A percentile compares a stretch with the other conserved stretches of the same genome.
Conservation (phyloP, 2,329 filamentous ascomycete species). For the Aspergillus fischeri region DNA sequence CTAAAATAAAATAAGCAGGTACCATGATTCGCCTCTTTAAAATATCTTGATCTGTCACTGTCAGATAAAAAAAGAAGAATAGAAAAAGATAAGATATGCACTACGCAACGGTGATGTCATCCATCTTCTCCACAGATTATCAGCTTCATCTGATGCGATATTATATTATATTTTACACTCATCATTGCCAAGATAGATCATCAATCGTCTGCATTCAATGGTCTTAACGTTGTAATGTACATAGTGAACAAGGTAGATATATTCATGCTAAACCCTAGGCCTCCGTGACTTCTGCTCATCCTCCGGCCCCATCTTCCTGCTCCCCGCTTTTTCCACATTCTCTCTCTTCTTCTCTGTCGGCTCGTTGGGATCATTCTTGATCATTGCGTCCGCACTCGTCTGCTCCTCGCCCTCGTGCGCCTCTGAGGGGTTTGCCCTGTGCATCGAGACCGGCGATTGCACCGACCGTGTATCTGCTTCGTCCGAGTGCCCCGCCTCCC, state of each 20-base stretch:
- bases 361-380: conserved; percentile 5
- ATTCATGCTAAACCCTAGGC: neutral
- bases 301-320: conserved; percentile 3
- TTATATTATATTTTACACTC: too few relatives aligned
- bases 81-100: neutral
- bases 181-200: too few relatives aligned
- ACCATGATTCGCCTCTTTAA: neutral
- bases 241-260: too few relatives aligned
- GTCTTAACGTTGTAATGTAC: too few relatives aligned
- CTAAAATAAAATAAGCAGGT: too few relatives aligned
- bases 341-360: conserved; percentile 1
- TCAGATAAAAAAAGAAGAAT: too few relatives aligned
- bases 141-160: too few relatives aligned
- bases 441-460: conserved; percentile 1
- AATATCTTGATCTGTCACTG: too few relatives aligned
- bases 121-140: neutral
- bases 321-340: conserved; percentile 6
- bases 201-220: too few relatives aligned
- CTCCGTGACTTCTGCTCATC: neutral
- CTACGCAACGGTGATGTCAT: neutral
- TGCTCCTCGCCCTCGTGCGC: conserved; percentile 8
- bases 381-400: conserved; percentile 2
- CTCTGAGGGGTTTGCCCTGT: conserved; percentile 3
- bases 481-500: neutral
- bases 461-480: neutral